A percentile compares a stretch with the other conserved stretches of the same genome.
phyloP scores from a whole-genome alignment of 1,139 yeast genomes.

The Suhomyces maxii region DNA sequence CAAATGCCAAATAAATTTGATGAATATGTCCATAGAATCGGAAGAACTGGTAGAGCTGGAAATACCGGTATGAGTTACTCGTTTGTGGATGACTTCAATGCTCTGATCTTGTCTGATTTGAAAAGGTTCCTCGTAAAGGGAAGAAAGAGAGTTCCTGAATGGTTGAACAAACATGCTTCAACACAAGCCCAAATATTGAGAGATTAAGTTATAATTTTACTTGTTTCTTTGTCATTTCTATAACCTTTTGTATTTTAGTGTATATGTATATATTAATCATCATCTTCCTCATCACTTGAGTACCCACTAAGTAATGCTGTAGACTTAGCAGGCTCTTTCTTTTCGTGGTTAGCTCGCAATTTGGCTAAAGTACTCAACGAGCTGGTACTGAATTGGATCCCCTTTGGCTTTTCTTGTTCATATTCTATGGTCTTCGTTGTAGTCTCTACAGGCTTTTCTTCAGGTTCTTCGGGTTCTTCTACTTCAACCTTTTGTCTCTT shows the following conservation, averaged over 20 bases:
- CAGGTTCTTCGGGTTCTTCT: conserved; percentile 7
- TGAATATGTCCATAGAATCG: conserved; percentile 88
- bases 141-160: conserved; percentile 51
- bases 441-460: background rate
- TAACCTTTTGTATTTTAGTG: background rate
- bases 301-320: conserved; percentile 14
- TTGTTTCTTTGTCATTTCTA: background rate
- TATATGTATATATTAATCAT: background rate
- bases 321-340: background rate
- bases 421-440: background rate
- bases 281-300: conserved; percentile 16
- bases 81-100: conserved; percentile 62
- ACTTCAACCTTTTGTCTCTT: conserved; percentile 6
- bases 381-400: conserved; percentile 2
- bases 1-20: conserved; percentile 76
- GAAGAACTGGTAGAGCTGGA: conserved; percentile 97
- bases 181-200: conserved; percentile 18
- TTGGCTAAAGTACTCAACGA: conserved; percentile 6
- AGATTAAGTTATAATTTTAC: conserved; percentile 11
- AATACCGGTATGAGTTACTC: conserved; percentile 73
- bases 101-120: conserved; percentile 52
- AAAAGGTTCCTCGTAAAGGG: conserved; percentile 52
- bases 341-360: conserved; percentile 1
- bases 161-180: conserved; percentile 41
- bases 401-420: background rate